Evolutionary conservation across 2,329 filamentous ascomycete species (phyloP), one percentile per base, ranked within the genome.

Genomic region (Alternaria consortialis): DNA sequence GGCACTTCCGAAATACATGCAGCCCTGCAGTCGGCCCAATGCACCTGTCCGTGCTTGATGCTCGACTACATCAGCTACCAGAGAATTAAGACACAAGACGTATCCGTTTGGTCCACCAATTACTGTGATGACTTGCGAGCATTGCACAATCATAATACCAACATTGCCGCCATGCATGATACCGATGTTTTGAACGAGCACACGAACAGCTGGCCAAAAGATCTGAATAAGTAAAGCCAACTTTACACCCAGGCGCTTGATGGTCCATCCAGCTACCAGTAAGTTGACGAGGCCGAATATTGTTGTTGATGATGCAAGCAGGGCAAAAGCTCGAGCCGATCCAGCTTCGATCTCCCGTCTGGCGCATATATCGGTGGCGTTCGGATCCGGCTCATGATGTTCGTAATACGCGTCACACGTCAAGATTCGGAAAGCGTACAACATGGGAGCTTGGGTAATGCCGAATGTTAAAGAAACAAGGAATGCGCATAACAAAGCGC

Each of bases 351-450:
- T 89, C 63, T 86, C 85, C 55, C 85, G 85, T 34, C 84, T 82
- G 47, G 82, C 83, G 71, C 90, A 92, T 15, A 85, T 82, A 60
- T 88, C 85, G 4, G 81, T 37, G 11, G 81, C 4, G 75, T 68
- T 1, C 82, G 83, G 9, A 78, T 67, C 55, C 32, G 60, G 51
- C 80, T 85, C 0, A 84, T 91, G 85, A 2, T 80, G 80, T 36
- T 83, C 79, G 76, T 91, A 92, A 74, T 88, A 92, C 53, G 85
- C 84, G 56, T 92, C 87, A 76, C 90, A 92, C 51, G 87, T 88
- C 89, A 92, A 91, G 2, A 90, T 73, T 58, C 88, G 87, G 68
- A 92, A 91, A 25, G 89, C 87, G 74, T 90, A 90, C 46, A 90
- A 75, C 6, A 85, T 73, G 7, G 82, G 82, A 5, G 84, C 83